A percentile compares a stretch with the other conserved stretches of the same genome.
phyloP scores from a whole-genome alignment of 192 early-diverging fungal genomes.

The Allomyces macrogynus region DNA sequence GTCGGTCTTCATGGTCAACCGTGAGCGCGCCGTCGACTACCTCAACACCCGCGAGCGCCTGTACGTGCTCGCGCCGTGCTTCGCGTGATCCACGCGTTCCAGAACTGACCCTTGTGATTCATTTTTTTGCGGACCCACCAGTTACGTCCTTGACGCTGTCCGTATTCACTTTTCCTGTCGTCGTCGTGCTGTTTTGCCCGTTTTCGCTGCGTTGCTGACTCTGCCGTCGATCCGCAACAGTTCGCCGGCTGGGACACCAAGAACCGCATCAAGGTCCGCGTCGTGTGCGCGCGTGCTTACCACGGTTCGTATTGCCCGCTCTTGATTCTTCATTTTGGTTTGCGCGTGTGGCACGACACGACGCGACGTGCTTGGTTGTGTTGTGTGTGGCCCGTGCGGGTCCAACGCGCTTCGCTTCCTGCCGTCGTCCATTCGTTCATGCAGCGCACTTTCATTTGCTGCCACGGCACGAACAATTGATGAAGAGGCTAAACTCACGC shows the following conservation, averaged over 20 bases:
- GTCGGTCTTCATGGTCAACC: slow-evolving; percentile 74
- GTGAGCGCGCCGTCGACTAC: slow-evolving; percentile 88
- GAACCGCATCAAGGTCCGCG: slow-evolving; percentile 92
- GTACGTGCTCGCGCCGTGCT: slow-evolving; percentile 16
- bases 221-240: no score
- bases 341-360: background rate
- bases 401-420: no score
- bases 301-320: slow-evolving; percentile 23
- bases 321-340: background rate
- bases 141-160: slow-evolving; percentile 62
- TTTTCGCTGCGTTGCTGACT: no score
- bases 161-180: no score
- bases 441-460: background rate
- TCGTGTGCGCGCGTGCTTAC: slow-evolving; percentile 86
- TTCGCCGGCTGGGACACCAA: slow-evolving; percentile 97
- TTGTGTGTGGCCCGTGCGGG: no score
- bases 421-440: no score
- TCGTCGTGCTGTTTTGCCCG: no score
- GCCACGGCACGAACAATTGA: background rate
- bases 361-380: no score
- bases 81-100: no score
- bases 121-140: no score
- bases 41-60: slow-evolving; percentile 82
- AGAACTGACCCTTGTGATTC: no score
- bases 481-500: background rate